Base-by-base conservation (phyloP, 805 yeast genomes). In the Starmerella davenportii region DNA sequence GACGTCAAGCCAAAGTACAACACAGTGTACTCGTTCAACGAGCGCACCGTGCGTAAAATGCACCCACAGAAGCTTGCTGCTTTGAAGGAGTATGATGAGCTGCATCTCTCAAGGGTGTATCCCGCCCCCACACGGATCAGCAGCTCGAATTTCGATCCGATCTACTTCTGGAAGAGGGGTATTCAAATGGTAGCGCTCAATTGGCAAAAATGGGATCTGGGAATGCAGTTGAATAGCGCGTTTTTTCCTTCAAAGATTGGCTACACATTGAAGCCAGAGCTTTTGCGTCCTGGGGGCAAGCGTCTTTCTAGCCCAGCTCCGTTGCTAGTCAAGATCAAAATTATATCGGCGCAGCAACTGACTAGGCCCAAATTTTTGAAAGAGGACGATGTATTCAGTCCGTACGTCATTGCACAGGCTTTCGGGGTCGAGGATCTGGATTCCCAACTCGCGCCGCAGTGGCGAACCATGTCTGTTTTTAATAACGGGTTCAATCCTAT, bases 131-230 rank as follows among this genome's bases (percentile, higher is more conserved):
- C 74, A 40, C 60, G 95, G 30, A 66, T 79, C 45, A 75, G 65
- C 38, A 82, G 95, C 1, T 66, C 79, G 2, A 90, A 90, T 51
- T 85, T 81, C 52, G 69, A 68, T 33, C 96, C 98, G 0, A 57
- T 80, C 2, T 56, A 57, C 1, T 82, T 72, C 51, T 90, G 99
- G 98, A 65, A 65, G 36, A 62, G 68, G 35, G 99, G 99, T 1
- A 76, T 69, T 9, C 98, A 90, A 53, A 72, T 90, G 82, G 96
- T 80, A 4, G 96, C 98, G 0, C 76, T 94, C 0, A 90, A 87
- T 53, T 87, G 95, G 95, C 98, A 87, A 57, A 76, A 90, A 0
- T 76, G 72, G 53, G 98, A 90, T 52, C 42, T 73, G 15, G 95
- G 95, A 0, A 87, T 85, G 53, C 94, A 84, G 52, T 51, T 90